Percentiles rank a stretch among this genome's conserved stretches.
Evolutionary conservation across 2,329 filamentous ascomycete species (phyloP).

Genomic region (Dactylellina leptospora): DNA sequence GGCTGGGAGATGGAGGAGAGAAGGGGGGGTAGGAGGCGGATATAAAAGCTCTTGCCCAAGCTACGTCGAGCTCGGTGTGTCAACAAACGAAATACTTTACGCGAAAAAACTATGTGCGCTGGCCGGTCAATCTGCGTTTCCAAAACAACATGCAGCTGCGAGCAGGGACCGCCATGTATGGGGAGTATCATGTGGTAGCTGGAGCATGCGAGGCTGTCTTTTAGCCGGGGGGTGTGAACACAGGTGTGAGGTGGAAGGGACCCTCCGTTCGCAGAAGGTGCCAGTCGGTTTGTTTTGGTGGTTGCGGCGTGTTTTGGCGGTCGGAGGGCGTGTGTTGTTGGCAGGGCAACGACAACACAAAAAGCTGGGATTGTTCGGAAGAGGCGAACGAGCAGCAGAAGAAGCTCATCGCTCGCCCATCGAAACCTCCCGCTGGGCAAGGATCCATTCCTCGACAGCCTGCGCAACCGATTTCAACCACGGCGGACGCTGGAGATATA

Average conservation of each 20-base stretch:
- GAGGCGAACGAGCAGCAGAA: conserved; percentile 17
- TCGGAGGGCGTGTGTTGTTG: neutral
- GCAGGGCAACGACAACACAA: neutral
- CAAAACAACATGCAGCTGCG: conserved; percentile 34
- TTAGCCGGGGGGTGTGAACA: neutral
- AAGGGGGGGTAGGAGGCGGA: conserved; percentile 7
- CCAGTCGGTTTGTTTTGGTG: neutral
- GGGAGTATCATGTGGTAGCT: no score
- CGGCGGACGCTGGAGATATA: neutral
- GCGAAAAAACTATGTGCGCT: neutral
- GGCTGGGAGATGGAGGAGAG: conserved; percentile 1
- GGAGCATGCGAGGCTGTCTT: no score
- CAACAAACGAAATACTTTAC: conserved; percentile 50
- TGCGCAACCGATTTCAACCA: neutral
- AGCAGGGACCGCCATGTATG: conserved; percentile 37
- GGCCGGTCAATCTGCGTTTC: conserved; percentile 35
- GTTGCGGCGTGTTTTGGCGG: neutral
- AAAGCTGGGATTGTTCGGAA: conserved; percentile 13
- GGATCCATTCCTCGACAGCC: conserved; percentile 8
- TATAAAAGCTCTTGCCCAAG: conserved; percentile 24
- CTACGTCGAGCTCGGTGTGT: conserved; percentile 27
- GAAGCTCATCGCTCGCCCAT: conserved; percentile 7
- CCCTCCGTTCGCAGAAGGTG: conserved; percentile 36
- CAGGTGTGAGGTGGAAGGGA: neutral
- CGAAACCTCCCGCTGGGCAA: conserved; percentile 25